Evolutionary conservation across 176 grass and related monocot genomes (phyloP).

Genomic region (Lolium perenne): DNA sequence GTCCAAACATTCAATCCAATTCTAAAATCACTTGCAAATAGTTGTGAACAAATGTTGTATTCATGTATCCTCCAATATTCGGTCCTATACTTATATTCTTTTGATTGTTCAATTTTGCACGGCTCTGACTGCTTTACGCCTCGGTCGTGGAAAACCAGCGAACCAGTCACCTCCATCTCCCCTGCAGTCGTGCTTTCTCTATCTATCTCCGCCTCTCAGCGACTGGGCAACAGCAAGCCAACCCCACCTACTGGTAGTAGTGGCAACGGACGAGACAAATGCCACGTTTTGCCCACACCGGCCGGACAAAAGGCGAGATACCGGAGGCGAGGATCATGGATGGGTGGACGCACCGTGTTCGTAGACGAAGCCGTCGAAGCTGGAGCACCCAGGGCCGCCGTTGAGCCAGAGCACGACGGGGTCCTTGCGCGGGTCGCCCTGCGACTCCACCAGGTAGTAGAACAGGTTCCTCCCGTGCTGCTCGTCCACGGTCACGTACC

Average conservation of each 20-base stretch:
- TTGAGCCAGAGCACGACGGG: constrained; percentile 71
- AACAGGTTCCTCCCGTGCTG: constrained; percentile 41
- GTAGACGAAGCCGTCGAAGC: constrained; percentile 76
- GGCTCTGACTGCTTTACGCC: too few species aligned
- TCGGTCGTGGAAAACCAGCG: too few species aligned
- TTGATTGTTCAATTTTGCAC: too few species aligned
- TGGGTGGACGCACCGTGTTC: constrained; percentile 44
- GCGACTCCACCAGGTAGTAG: constrained; percentile 68
- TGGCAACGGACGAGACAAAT: constrained; percentile 1
- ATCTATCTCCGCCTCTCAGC: not conserved
- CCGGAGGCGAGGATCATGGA: not conserved
- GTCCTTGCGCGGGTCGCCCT: constrained; percentile 46
- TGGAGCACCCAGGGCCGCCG: constrained; percentile 65
- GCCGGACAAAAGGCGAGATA: not conserved
- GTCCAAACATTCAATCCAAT: too few species aligned
- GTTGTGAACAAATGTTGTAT: too few species aligned
- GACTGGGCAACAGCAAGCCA: not conserved
- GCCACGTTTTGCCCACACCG: not conserved
- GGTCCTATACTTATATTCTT: too few species aligned
- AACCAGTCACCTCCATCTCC: not conserved
- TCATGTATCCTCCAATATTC: too few species aligned
- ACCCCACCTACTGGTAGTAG: not conserved
- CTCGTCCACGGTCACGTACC: constrained; percentile 61
- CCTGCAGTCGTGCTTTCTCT: too few species aligned
- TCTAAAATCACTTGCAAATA: too few species aligned